Conservation (phyloP, 768 basidiomycete genomes). For the Amanita muscaria region DNA sequence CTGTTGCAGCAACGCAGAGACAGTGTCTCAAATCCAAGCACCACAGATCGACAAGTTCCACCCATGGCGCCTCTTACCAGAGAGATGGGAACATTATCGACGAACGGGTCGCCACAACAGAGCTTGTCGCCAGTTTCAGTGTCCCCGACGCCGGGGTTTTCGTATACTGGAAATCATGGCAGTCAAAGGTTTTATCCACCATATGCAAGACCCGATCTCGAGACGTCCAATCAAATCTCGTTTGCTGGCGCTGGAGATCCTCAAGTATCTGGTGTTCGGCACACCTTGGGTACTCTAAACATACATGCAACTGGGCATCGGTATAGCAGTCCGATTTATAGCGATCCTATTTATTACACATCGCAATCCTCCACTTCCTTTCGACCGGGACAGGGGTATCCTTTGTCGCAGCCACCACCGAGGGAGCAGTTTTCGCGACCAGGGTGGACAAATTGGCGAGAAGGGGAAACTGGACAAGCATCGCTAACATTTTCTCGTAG, state of each 20-base stretch:
- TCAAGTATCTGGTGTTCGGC: constrained; percentile 1
- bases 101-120: not conserved
- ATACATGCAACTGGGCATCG: constrained; percentile 13
- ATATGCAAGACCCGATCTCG: constrained; percentile 1
- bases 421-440: constrained; percentile 14
- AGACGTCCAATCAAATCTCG: not conserved
- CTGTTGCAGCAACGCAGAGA: constrained; percentile 27
- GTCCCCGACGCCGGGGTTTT: constrained; percentile 12
- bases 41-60: constrained; percentile 15
- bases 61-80: constrained; percentile 9
- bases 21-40: constrained; percentile 15
- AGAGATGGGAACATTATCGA: not conserved
- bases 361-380: constrained; percentile 20
- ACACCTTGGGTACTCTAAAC: constrained; percentile 7
- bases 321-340: constrained; percentile 22
- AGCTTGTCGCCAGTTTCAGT: not conserved
- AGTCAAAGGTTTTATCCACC: constrained; percentile 5
- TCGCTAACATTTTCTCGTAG: constrained; percentile 22
- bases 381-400: constrained; percentile 11
- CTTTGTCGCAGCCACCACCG: constrained; percentile 11
- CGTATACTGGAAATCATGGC: constrained; percentile 4
- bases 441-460: constrained; percentile 25
- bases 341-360: constrained; percentile 23
- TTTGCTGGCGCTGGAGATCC: not conserved
- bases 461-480: constrained; percentile 40